phyloP scores from a whole-genome alignment of 208 protist species.

The Leishmania tarentolae region DNA sequence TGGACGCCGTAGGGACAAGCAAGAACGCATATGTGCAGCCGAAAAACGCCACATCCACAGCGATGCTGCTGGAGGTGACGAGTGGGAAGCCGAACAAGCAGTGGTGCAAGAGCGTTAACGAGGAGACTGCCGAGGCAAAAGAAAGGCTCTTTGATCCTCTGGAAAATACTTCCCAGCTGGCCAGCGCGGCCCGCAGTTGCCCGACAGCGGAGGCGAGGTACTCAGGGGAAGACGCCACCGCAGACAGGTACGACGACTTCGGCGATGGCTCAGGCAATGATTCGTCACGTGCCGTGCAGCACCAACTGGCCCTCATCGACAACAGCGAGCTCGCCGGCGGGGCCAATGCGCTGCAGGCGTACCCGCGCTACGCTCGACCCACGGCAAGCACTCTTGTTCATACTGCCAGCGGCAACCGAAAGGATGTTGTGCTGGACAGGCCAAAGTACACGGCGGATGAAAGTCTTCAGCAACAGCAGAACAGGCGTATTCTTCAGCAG shows the following conservation, averaged over 20 bases:
- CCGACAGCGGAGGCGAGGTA: neutral
- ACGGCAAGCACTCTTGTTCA: slow-evolving; percentile 69
- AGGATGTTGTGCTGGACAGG: slow-evolving; percentile 37
- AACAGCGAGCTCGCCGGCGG: slow-evolving; percentile 64
- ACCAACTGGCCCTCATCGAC: slow-evolving; percentile 42
- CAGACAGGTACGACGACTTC: neutral
- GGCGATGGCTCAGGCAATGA: neutral
- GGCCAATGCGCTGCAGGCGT: slow-evolving; percentile 21
- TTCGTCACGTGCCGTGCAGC: slow-evolving; percentile 28
- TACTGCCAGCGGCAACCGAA: slow-evolving; percentile 41
- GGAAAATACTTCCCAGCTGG: neutral
- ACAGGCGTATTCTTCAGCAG: slow-evolving; percentile 58
- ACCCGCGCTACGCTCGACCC: slow-evolving; percentile 62
- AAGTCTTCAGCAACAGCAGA: slow-evolving; percentile 31
- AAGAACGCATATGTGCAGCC: slow-evolving; percentile 29
- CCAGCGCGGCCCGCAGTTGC: neutral
- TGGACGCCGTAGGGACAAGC: slow-evolving; percentile 21
- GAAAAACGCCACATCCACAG: slow-evolving; percentile 18
- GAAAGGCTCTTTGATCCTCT: neutral
- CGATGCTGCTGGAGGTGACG: slow-evolving; percentile 16
- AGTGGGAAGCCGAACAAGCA: neutral
- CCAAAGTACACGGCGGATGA: slow-evolving; percentile 66
- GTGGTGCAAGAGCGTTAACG: neutral
- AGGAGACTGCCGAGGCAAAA: neutral
- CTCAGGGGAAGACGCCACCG: neutral